Evolutionary conservation across 805 yeast genomes (phyloP), one percentile per base, ranked within the genome.

Genomic region (Limtongia smithiae): DNA sequence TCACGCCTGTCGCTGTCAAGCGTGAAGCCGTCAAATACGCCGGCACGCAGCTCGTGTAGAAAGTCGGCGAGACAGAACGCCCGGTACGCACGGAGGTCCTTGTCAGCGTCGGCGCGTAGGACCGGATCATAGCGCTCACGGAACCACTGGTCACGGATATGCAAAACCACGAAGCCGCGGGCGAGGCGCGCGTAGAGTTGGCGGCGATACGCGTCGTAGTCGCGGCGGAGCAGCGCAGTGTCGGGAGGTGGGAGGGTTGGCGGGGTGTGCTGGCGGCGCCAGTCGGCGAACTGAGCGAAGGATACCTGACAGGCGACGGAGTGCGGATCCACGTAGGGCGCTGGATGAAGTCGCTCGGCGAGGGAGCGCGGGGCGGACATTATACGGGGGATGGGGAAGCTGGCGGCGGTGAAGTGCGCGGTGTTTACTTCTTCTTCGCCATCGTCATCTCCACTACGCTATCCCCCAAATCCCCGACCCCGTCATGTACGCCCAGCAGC

Each of bases 151-250:
- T 56, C 59, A 30, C 50, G 37, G 12, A 22, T 49, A 37, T 50
- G 58, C 33, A 38, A 44, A 17, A 44, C 43, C 14, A 56, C 59
- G 31, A 56, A 56, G 1, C 53, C 55, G 14, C 55, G 41, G 5
- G 60, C 55, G n/a, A 51, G 40, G 15, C 54, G 36, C 12, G 59
- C 60, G 40, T 46, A 54, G 30, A 56, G 30, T 30, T 56, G 59
- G 14, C 22, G 37, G 30, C 44, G 46, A 40, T 56, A 56, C 6
- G 28, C 46, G 1, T 56, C 58, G 28, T 56, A 56, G 20, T 40
- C 32, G 17, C 34, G 28, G 18, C 25, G 41, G 15, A 40, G 24
- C 12, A 25, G 28, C 9, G 9, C 9, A 7, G 28, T 9, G 4
- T 30, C 34, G n/a, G 48, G 21, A 6, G 14, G 27, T 24, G 28